Conservation (phyloP, 305 asterid genomes). For the Ilex paraguariensis region DNA sequence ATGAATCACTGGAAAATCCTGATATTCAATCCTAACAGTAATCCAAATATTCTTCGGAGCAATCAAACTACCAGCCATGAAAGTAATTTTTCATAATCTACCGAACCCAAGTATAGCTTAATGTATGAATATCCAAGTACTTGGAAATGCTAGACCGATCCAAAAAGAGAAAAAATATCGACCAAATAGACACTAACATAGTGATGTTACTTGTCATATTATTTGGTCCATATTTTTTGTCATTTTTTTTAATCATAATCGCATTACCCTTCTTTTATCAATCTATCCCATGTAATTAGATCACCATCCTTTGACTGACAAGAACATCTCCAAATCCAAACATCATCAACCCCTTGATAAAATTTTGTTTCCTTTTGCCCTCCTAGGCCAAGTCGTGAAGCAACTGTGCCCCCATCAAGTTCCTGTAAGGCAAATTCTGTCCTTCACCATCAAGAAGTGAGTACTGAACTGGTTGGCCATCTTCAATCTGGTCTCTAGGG, state of each 20-base stretch:
- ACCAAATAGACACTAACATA: too few species aligned
- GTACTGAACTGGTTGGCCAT: conserved; percentile 61
- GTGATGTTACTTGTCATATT: too few species aligned
- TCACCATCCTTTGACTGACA: conserved; percentile 26
- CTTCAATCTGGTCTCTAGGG: conserved; percentile 57
- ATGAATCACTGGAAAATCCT: background rate
- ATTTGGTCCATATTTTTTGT: too few species aligned
- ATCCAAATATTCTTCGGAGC: conserved; percentile 3
- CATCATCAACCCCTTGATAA: background rate
- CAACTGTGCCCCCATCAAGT: conserved; percentile 90
- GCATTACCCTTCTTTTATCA: conserved; percentile 6
- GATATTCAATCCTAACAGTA: background rate
- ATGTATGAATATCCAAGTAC: conserved; percentile 16
- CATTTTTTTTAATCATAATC: too few species aligned
- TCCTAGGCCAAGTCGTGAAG: conserved; percentile 90
- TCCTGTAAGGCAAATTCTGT: conserved; percentile 77
- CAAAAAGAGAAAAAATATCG: background rate
- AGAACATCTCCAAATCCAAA: background rate
- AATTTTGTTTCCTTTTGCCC: background rate
- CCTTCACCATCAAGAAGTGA: conserved; percentile 66
- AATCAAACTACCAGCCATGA: conserved; percentile 5
- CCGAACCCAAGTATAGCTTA: background rate
- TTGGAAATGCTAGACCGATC: too few species aligned
- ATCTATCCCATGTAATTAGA: conserved; percentile 17
- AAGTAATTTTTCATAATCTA: conserved; percentile 14